Evolutionary conservation across 495 filamentous ascomycete genomes (phyloP).

Genomic region (Neurospora intermedia): DNA sequence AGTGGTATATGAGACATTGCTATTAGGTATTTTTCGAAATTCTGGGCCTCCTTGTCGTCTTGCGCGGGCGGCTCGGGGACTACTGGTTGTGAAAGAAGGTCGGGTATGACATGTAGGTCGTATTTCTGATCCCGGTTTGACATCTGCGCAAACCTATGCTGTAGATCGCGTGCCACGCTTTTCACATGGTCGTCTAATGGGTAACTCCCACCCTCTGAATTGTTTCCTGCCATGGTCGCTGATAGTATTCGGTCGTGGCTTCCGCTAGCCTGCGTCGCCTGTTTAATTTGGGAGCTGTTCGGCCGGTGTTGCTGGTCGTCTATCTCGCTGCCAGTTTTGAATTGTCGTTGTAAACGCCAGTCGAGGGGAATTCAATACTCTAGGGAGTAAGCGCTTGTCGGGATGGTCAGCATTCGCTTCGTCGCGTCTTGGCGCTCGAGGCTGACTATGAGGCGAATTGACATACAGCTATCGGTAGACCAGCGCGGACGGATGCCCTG

Average conservation of each 20-base stretch:
- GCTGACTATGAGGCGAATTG: neutral
- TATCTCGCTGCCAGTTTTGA: neutral
- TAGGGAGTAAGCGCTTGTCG: neutral
- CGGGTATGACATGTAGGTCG: neutral
- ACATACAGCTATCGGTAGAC: neutral
- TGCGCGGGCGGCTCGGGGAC: constrained; percentile 41
- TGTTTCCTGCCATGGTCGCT: neutral
- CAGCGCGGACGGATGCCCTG: neutral
- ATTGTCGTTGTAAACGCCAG: neutral
- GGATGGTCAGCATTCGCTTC: neutral
- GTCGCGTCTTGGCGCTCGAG: neutral
- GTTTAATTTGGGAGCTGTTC: neutral
- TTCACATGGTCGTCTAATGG: neutral
- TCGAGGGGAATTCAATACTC: neutral
- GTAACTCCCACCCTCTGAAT: neutral
- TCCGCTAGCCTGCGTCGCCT: neutral
- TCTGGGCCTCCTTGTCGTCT: constrained; percentile 59
- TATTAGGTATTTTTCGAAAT: constrained; percentile 75
- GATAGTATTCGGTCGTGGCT: neutral
- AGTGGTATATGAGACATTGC: constrained; percentile 74
- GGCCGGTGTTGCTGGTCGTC: neutral
- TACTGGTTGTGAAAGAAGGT: neutral
- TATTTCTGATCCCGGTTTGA: neutral
- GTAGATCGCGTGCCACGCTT: neutral
- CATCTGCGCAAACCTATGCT: neutral